phyloP scores from a whole-genome alignment of 2,329 filamentous ascomycete genomes.

The Blastomyces emzantsi region DNA sequence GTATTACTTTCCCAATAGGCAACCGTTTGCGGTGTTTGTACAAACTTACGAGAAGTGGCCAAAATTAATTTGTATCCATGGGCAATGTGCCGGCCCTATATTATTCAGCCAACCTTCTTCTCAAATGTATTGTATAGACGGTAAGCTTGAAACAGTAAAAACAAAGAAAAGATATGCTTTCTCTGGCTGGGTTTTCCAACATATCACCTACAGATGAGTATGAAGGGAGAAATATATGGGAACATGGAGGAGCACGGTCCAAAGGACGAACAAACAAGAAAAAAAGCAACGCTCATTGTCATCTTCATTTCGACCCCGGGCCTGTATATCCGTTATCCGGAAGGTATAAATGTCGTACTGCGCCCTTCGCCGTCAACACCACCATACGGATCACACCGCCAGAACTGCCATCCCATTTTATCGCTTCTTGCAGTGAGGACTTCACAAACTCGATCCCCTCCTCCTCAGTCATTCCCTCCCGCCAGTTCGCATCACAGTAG shows the following conservation, averaged over 20 bases:
- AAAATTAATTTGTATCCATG: no score
- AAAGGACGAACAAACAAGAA: conserved; percentile 16
- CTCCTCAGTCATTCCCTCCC: conserved; percentile 83
- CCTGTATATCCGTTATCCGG: conserved; percentile 82
- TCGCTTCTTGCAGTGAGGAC: conserved; percentile 79
- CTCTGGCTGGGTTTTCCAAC: background rate
- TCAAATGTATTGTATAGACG: background rate
- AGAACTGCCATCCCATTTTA: conserved; percentile 99
- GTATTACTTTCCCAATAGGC: no score
- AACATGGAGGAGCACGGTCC: background rate
- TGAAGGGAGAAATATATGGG: background rate
- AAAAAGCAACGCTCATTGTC: background rate
- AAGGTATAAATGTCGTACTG: conserved; percentile 88
- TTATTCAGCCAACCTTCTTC: background rate
- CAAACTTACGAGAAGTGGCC: no score
- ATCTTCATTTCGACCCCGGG: conserved; percentile 47
- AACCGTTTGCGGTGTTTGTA: no score
- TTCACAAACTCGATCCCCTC: conserved; percentile 93
- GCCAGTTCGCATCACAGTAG: conserved; percentile 95
- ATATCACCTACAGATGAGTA: background rate
- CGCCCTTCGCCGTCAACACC: conserved; percentile 81
- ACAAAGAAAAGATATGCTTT: background rate
- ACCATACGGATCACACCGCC: conserved; percentile 98
- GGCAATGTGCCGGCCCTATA: no score
- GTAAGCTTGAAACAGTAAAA: background rate